Base-by-base conservation (phyloP, 2,329 filamentous ascomycete species). In the Neonectria punicea region DNA sequence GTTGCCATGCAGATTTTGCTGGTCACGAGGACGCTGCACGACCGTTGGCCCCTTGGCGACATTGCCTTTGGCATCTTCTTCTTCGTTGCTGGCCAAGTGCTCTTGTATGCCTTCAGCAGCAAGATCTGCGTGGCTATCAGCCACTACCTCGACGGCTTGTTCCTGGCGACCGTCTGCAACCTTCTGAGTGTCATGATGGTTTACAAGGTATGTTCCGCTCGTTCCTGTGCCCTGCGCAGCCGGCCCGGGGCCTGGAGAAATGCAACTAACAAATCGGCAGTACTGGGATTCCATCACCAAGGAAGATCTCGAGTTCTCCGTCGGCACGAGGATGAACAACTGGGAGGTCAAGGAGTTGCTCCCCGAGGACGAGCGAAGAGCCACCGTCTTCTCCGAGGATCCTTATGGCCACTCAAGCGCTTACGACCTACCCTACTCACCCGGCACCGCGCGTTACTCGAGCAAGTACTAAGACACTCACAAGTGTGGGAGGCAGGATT, bases 261-360 rank as follows among this genome's bases (percentile, higher is more conserved):
- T n/a, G n/a, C 2, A 32, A 28, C 60, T 69, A 66, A 70, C 41
- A 55, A 55, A 49, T 14, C 13, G 13, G n/a, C 5, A 71, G 94
- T 99, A 97, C 85, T 99, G 96, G 96, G 96, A 99, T 78, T 98
- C 94, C 16, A 99, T 99, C 80, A 99, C 96, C 22, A 94, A 93
- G 77, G 96, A 99, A 82, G 96, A 99, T 79, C 90, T 99, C 70
- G 96, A 99, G 79, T 99, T 99, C 81, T 97, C 94, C 3, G 96
- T 99, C 54, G 95, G 95, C 70, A 93, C 93, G 64, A 93, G 95
- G 79, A 92, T 93, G 81, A 97, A 97, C 83, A 98, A 96, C 79
- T 99, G 96, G 96, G 96, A 99, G 78, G 92, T 98, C 77, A 98
- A 98, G 83, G 95, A 98, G 68, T 86, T 93, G 11, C 85, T 96